Conservation (phyloP, 371 early-diverging fungal genomes). For the Phascolomyces articulosus region DNA sequence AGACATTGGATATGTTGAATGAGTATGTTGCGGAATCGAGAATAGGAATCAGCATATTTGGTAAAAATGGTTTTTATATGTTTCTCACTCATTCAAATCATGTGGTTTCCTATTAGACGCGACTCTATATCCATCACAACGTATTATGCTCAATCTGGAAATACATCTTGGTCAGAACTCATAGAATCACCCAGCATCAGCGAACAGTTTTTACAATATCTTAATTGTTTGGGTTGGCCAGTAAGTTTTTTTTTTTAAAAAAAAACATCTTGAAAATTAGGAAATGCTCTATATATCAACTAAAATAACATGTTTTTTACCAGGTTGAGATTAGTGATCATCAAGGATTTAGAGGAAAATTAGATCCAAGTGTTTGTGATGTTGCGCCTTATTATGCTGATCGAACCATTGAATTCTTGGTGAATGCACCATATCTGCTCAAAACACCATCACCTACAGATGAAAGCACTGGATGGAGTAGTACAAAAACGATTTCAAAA, state of each 20-base stretch:
- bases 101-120: slow-evolving; percentile 46
- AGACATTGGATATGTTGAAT: slow-evolving; percentile 65
- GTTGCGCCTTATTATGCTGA: slow-evolving; percentile 77
- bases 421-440: slow-evolving; percentile 69
- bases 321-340: slow-evolving; percentile 61
- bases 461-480: slow-evolving; percentile 17
- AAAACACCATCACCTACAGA: slow-evolving; percentile 23
- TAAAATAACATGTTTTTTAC: too few relatives aligned
- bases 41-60: not conserved
- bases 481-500: slow-evolving; percentile 21
- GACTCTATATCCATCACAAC: slow-evolving; percentile 73
- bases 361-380: slow-evolving; percentile 55
- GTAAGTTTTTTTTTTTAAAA: slow-evolving; percentile 49
- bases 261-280: too few relatives aligned
- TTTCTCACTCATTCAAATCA: not conserved
- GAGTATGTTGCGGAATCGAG: slow-evolving; percentile 52
- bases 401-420: slow-evolving; percentile 70
- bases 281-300: too few relatives aligned
- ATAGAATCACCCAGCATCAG: slow-evolving; percentile 57
- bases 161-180: slow-evolving; percentile 54
- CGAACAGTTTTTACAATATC: slow-evolving; percentile 68
- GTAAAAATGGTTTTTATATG: not conserved
- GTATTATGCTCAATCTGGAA: slow-evolving; percentile 62
- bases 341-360: slow-evolving; percentile 66
- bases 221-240: slow-evolving; percentile 75